Base-by-base conservation (phyloP, 768 basidiomycete genomes). In the Psilocybe sp. region DNA sequence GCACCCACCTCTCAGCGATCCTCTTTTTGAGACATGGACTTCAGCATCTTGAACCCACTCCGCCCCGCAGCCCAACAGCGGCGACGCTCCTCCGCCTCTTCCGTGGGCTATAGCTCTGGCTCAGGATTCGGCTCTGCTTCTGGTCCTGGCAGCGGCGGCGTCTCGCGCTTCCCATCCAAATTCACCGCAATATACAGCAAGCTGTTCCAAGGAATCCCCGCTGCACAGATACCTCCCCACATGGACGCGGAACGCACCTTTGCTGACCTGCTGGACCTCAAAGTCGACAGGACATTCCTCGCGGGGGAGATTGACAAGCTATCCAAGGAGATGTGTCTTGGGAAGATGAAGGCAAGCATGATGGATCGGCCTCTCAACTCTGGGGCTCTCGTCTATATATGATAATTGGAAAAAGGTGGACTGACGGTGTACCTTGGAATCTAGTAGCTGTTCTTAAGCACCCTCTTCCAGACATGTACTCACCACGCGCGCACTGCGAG, bases 371-470 rank as follows among this genome's bases (percentile, higher is more conserved):
- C 23, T 4, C 23, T 28, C 23, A 28, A 28, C 23, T 28, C 23
- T 28, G 23, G 23, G 4, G 23, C 7, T 28, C 23, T 28, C 23
- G 23, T 28, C 3, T 28, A 7, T 7, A 28, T 28, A 7, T 7
- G 4, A 7, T 7, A 7, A 28, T 28, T 35, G 23, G 2, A 44
- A 16, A 20, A 32, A 23, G 6, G 37, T 37, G 9, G 28, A 48
- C 19, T 49, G 19, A 49, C 14, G 33, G 33, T 42, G 32, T 18
- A 34, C 16, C 9, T 12, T 39, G 34, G 46, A 49, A 40, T 53
- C 51, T 43, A 77, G 74, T 80, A 86, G 84, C 67, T 71, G 14
- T 62, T 79, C 32, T 60, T 85, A 55, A 78, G 71, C 56, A 55
- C 57, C 9, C 59, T 86, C 19, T 83, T 85, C 60, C 59, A 62